Base-by-base conservation (phyloP, 306 rosid species). In the Cicer bijugum region DNA sequence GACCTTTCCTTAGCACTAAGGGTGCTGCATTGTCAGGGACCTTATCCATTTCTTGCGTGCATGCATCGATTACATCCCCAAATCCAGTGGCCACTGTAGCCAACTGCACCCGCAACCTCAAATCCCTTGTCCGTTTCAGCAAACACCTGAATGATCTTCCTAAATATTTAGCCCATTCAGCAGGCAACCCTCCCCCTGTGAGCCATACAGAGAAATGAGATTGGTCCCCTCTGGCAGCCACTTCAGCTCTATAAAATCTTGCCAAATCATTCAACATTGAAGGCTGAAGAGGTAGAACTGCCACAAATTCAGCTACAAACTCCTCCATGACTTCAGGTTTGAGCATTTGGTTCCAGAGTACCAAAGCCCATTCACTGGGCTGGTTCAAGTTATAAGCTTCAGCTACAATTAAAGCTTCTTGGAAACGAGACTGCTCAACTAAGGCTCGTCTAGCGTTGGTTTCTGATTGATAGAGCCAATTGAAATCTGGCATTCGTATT, bases 141-240 rank as follows among this genome's bases (percentile, higher is more conserved):
- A 94, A 84, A 85, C 97, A 91, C 82, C 98, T 82, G 81, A 89
- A 87, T 33, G 98, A 94, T 83, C 97, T 88, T 57, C 90, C 97
- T 82, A 91, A 79, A 80, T 94, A 89, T 69, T 94, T 94, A 39
- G 92, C 92, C 98, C 98, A 94, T 50, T 94, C 97, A 40, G 97
- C 97, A 7, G 98, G 97, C 86, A 94, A 79, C 45, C 98, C 98
- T 69, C 97, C 98, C 43, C 96, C 98, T 0, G 96, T 91, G 73
- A 93, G 91, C 98, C 98, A 94, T 77, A 91, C 96, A 11, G 98
- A 91, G 86, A 94, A 91, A 75, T 94, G 94, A 63, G 98, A 94
- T 80, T 91, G 96, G 79, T 94, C 98, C 57, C 98, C 96, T 82
- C 98, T 85, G 38, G 98, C 98, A 5, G 96, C 94, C 75, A 91